Conservation (phyloP, 2,329 filamentous ascomycete species). For the Macroventuria anomochaeta region DNA sequence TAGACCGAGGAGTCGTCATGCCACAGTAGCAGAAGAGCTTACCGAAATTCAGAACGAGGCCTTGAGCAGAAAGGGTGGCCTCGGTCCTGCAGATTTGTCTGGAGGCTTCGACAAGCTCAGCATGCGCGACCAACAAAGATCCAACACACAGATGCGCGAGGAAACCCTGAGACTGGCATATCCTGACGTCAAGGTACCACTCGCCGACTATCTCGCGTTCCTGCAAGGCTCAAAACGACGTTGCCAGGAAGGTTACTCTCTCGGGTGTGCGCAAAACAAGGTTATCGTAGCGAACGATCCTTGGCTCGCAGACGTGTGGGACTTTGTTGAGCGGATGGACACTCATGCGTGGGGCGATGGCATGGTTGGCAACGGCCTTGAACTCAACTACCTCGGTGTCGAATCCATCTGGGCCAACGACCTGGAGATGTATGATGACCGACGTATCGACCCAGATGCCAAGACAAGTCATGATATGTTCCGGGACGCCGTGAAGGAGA, state of each 20-base stretch:
- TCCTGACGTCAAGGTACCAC: constrained; percentile 40
- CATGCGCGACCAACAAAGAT: constrained; percentile 33
- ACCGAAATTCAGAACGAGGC: constrained; percentile 41
- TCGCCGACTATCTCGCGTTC: constrained; percentile 45
- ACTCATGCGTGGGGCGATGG: constrained; percentile 68
- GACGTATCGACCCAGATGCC: constrained; percentile 46
- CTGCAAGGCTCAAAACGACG: constrained; percentile 56
- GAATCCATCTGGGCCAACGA: constrained; percentile 74
- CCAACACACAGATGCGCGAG: constrained; percentile 47
- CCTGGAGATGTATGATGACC: constrained; percentile 60
- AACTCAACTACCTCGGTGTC: constrained; percentile 78
- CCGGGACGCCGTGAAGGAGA: constrained; percentile 61
- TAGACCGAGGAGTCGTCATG: constrained; percentile 37
- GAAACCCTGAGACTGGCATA: constrained; percentile 46
- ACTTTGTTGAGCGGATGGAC: constrained; percentile 72
- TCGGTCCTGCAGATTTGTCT: constrained; percentile 35
- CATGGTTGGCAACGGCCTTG: constrained; percentile 72
- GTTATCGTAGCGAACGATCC: constrained; percentile 72
- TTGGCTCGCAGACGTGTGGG: constrained; percentile 81
- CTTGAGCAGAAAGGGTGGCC: constrained; percentile 36
- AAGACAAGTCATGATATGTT: constrained; percentile 64
- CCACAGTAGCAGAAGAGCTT: constrained; percentile 45
- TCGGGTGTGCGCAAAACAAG: constrained; percentile 69
- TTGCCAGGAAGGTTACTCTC: constrained; percentile 62
- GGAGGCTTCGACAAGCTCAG: constrained; percentile 39